Base-by-base conservation (phyloP, 2,329 filamentous ascomycete species). In the Spiromastix sp. region DNA sequence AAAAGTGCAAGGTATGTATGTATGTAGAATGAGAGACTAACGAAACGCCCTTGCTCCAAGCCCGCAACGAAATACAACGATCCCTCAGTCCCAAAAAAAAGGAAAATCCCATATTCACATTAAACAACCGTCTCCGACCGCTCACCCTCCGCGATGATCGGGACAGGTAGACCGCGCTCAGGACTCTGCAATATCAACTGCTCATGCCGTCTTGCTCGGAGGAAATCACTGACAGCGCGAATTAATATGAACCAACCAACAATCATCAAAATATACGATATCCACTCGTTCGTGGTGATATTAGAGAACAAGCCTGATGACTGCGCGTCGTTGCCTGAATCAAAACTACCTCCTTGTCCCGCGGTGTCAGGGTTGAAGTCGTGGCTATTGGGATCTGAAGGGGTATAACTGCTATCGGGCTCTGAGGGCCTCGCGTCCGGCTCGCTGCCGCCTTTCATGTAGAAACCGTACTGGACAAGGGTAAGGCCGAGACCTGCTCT, bases 231-330 rank as follows among this genome's bases (percentile, higher is more conserved):
- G 12, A 94, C 77, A n/a, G 86, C 80, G 59, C 87, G 77, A 54
- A 98, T 96, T 42, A 98, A 67, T 43, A 98, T 86, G 54, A 96
- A 96, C 91, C 91, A 98, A 4, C 91, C 91, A 2, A 93, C 81
- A 53, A 98, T 84, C 91, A 98, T 98, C 31, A 98, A 63, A 11
- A 83, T 68, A 51, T 96, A 98, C 8, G 86, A 84, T 43, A 94
- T 68, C 85, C 85, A 95, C 55, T 96, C 87, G 44, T 73, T 80
- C 34, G 79, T 80, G 4, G 71, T 74, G 27, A 94, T 74, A 22
- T 75, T 72, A 5, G 65, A 60, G 7, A 70, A 53, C 9, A 64
- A 61, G 33, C 49, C 49, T 34, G 47, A 49, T n/a, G n/a, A 10
- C 40, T 24, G n/a, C 35, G 26, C 29, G 11, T 35, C 39, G 26